Evolutionary conservation across 2,329 filamentous ascomycete genomes (phyloP), one percentile per base, ranked within the genome.

Genomic region (Trichoderma atrobrunneum): DNA sequence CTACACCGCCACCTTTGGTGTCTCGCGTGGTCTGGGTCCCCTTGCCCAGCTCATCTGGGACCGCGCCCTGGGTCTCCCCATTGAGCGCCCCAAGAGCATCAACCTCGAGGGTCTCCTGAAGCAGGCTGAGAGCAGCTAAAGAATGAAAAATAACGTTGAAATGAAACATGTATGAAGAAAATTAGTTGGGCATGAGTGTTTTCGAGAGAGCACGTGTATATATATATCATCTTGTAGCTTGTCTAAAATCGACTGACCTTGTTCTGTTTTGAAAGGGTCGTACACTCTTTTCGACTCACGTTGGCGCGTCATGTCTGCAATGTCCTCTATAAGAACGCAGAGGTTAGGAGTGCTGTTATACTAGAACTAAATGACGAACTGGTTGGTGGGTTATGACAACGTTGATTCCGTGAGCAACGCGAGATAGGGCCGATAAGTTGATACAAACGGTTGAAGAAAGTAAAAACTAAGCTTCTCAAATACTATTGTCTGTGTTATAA

Each of bases 11-110:
- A 92, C 90, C 0, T 92, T 92, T 75, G 90, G 90, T 74, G 90
- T 92, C 14, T 90, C 88, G 73, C 85, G 90, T 76, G 90, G 90
- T 68, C 86, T 99, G 18, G 96, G 96, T 8, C 96, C 96, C 26
- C 87, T 99, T 63, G 94, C 94, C 57, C 96, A 99, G 83, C 87
- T 99, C 75, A 92, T 99, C 81, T 98, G 96, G 96, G 95, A 98
- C 82, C 90, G 96, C 64, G 95, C 95, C 18, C 84, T 99, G 74
- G 96, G 96, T 69, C 86, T 98, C 80, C 96, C 96, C 12, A 99
- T 99, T 79, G 96, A 99, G 90, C 88, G 95, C 74, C 96, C 96
- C 64, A 99, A 99, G 92, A 97, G 93, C 83, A 97, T 98, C 81
- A 96, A 97, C 84, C 86, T 99, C 71, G 88, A 93, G 81, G 95